Evolutionary conservation across 345 rosid species (phyloP).

Genomic region (Eucalyptus dawsonii): DNA sequence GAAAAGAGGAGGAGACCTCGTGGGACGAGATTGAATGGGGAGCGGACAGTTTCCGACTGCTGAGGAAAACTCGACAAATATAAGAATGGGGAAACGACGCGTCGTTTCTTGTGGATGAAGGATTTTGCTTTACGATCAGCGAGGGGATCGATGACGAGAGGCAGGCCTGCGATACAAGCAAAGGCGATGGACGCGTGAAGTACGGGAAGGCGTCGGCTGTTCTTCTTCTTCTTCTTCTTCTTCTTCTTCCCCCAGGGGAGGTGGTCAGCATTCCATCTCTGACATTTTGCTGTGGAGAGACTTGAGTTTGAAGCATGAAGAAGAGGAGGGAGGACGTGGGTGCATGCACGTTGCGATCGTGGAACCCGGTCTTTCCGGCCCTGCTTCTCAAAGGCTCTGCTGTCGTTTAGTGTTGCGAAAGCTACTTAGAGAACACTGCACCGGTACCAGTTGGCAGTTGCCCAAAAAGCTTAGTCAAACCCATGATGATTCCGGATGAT

Average conservation of each 20-base stretch:
- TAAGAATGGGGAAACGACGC: background rate
- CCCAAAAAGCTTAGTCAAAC: background rate
- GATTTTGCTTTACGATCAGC: background rate
- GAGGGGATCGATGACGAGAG: background rate
- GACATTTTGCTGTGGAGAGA: background rate
- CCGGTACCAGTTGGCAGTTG: background rate
- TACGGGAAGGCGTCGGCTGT: background rate
- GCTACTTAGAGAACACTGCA: background rate
- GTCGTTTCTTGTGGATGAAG: background rate
- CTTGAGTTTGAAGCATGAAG: background rate
- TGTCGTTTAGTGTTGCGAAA: background rate
- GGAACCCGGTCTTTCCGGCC: background rate
- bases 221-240: background rate
- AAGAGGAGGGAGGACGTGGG: background rate
- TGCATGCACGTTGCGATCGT: background rate
- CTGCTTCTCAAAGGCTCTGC: background rate
- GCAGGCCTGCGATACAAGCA: background rate
- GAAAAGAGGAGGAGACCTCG: background rate
- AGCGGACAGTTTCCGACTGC: background rate
- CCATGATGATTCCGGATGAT: background rate
- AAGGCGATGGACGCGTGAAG: background rate
- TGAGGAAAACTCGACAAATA: background rate
- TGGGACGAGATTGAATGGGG: background rate
- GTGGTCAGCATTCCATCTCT: background rate
- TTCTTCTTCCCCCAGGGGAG: background rate